Percentiles rank a stretch among this genome's conserved stretches.
Evolutionary conservation across 208 protist genomes (phyloP).

Genomic region (Acanthamoeba royreba): DNA sequence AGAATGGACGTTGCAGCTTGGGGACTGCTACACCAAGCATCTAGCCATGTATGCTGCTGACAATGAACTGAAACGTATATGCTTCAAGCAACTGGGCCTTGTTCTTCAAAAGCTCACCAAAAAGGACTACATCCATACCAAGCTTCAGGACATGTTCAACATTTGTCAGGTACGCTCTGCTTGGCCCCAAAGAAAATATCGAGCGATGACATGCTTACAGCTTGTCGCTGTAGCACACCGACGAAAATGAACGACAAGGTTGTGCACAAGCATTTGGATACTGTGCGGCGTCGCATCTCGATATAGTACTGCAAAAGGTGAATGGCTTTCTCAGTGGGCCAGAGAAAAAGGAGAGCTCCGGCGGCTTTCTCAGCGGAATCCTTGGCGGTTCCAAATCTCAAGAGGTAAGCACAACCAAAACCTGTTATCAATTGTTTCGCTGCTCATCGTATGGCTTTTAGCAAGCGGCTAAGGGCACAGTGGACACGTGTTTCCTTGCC

Average conservation of each 20-base stretch:
- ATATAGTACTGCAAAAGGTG: slow-evolving; percentile 65
- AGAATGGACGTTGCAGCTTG: background rate
- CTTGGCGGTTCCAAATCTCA: slow-evolving; percentile 40
- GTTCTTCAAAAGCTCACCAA: slow-evolving; percentile 65
- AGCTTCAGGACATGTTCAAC: slow-evolving; percentile 64
- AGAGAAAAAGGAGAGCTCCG: slow-evolving; percentile 31
- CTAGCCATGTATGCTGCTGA: background rate
- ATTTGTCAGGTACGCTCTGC: background rate
- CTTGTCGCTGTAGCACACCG: slow-evolving; percentile 26
- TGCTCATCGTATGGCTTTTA: background rate
- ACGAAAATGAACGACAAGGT: slow-evolving; percentile 57
- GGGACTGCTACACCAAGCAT: background rate
- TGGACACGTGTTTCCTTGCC: slow-evolving; percentile 51
- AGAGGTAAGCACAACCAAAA: too few relatives aligned
- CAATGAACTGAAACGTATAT: slow-evolving; percentile 27
- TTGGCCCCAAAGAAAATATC: background rate
- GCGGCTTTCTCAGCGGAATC: slow-evolving; percentile 3
- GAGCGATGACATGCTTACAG: background rate
- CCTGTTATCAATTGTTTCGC: background rate
- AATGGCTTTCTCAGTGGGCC: background rate
- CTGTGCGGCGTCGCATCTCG: slow-evolving; percentile 57
- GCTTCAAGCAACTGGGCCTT: slow-evolving; percentile 66
- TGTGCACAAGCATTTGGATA: slow-evolving; percentile 67
- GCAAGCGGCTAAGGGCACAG: slow-evolving; percentile 4
- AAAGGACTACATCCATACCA: slow-evolving; percentile 59